phyloP scores from a whole-genome alignment of 179 eudicot species.

The Dionaea muscipula region DNA sequence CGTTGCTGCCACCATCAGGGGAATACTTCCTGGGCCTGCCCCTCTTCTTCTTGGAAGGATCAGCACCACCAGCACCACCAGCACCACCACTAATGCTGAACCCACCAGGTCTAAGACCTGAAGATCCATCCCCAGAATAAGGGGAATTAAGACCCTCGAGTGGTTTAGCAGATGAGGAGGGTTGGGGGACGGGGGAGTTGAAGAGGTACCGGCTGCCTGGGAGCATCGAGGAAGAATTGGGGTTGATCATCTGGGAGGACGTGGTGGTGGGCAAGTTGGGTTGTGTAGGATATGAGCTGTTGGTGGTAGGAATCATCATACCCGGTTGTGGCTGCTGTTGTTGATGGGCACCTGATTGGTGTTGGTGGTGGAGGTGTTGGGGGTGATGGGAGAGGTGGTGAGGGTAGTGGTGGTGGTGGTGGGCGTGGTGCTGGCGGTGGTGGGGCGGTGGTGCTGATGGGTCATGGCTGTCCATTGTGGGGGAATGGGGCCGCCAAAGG shows the following conservation, averaged over 20 bases:
- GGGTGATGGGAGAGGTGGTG: too few species aligned
- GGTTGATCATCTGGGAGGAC: constrained; percentile 2
- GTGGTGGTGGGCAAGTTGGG: background rate
- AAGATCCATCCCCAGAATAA: constrained; percentile 28
- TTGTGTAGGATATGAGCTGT: background rate
- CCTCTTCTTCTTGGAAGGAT: constrained; percentile 51
- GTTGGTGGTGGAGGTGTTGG: background rate
- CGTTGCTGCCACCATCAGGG: constrained; percentile 45
- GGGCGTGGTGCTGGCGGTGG: too few species aligned
- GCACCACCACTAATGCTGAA: constrained; percentile 12
- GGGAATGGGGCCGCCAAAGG: too few species aligned
- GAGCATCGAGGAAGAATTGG: background rate
- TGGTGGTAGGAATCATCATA: background rate
- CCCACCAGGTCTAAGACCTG: constrained; percentile 19
- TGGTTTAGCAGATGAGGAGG: constrained; percentile 17
- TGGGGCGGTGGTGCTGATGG: too few species aligned
- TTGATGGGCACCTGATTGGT: background rate
- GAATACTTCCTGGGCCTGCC: constrained; percentile 87
- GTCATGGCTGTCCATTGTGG: too few species aligned
- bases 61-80: constrained; percentile 17
- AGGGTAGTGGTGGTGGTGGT: too few species aligned
- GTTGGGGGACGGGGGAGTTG: constrained; percentile 14
- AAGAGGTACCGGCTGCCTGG: constrained; percentile 24
- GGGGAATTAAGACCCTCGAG: constrained; percentile 22
- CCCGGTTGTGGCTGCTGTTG: background rate